Conservation (phyloP, 140 eudicot genomes). For the Ambrosia hybrid region DNA sequence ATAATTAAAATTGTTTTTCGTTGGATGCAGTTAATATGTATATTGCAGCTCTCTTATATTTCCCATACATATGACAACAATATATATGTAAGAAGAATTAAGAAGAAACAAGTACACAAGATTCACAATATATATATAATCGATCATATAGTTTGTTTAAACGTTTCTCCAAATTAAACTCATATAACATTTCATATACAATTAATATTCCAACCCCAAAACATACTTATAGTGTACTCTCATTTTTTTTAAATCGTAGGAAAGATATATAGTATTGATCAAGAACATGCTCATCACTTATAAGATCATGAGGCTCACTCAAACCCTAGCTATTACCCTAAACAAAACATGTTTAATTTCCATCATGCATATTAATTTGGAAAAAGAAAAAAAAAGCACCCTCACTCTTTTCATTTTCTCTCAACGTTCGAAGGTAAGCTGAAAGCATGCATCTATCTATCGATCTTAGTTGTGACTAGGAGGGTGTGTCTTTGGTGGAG, state of each 20-base stretch:
- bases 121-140: background rate
- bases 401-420: background rate
- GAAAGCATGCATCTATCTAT: constrained; percentile 5
- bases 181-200: background rate
- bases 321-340: constrained; percentile 23
- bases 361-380: background rate
- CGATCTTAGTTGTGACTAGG: constrained; percentile 59
- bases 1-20: no score
- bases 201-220: background rate
- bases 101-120: background rate
- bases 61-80: no score
- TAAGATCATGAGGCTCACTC: constrained; percentile 21
- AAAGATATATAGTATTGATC: constrained; percentile 13
- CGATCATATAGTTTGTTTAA: background rate
- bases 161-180: background rate
- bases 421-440: no score
- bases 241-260: background rate
- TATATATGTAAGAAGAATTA: background rate
- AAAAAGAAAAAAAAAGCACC: background rate
- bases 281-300: constrained; percentile 11
- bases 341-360: constrained; percentile 12
- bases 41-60: no score
- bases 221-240: background rate
- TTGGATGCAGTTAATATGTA: no score
- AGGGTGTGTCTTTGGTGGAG: constrained; percentile 88